Evolutionary conservation across 2,329 filamentous ascomycete species (phyloP), one percentile per base, ranked within the genome.

Genomic region (Pyricularia sp.): DNA sequence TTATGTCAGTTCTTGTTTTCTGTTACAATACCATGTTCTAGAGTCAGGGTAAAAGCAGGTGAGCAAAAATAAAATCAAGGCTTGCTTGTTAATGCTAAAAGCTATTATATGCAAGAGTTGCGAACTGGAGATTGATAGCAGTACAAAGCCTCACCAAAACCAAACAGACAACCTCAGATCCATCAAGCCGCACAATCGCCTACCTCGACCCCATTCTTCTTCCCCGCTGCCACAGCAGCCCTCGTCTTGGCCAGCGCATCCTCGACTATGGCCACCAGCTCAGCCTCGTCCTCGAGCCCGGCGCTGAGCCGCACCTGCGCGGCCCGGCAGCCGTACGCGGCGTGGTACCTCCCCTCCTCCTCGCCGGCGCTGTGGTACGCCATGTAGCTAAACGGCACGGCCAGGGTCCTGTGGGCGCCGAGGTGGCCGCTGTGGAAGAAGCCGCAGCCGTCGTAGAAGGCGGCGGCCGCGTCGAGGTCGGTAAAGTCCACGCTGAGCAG

Each of bases 371-470:
- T 14, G 61, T 78, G 77, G 71, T 80, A 84, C 3, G 81, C 74
- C n/a, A 79, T 72, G 70, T 80, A 78, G 69, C 81, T 82, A 72
- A 85, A 86, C 0, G 83, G 78, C 42, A 85, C 70, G 33, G 79
- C 79, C 2, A 88, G 76, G 11, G 84, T 86, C 68, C 81, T 76
- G 71, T 84, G 83, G 0, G 83, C 85, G 0, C 84, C 85, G 0
- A 88, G 76, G 71, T 86, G 84, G 1, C 85, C 85, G 0, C 84
- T 84, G 1, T 81, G 78, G 72, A 84, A 83, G 69, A 86, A 79
- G 17, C 81, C 76, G 58, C 58, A 61, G 58, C 23, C 58, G 69
- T 87, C 79, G 72, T 85, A 86, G 70, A 87, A 88, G 0, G 80
- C 79, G 3, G 70, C 73, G 0, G 83, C 79, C 0, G 76, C 70